phyloP scores from a whole-genome alignment of 2,329 filamentous ascomycete genomes.

The Fusarium sp. region DNA sequence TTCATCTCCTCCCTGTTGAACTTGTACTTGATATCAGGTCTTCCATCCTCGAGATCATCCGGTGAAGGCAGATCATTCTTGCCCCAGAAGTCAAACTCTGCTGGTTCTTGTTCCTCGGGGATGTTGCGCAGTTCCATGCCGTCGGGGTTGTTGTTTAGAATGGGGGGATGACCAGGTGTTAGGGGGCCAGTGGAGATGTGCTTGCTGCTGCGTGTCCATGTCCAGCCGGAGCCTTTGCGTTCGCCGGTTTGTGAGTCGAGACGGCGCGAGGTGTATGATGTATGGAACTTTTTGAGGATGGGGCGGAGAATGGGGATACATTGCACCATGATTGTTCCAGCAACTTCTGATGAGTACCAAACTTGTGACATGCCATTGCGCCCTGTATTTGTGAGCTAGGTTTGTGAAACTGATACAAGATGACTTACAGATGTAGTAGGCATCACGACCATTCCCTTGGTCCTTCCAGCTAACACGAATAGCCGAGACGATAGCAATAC shows the following conservation, averaged over 20 bases:
- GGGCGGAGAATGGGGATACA: conserved; percentile 63
- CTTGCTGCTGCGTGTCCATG: conserved; percentile 36
- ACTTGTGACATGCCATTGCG: conserved; percentile 43
- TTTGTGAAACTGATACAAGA: too few relatives aligned
- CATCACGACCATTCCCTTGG: conserved; percentile 56
- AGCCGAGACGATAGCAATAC: conserved; percentile 59
- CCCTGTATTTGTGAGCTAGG: conserved; percentile 16
- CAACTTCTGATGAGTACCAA: conserved; percentile 60
- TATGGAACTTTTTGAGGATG: conserved; percentile 49
- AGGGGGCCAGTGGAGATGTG: conserved; percentile 25
- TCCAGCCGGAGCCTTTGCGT: conserved; percentile 33
- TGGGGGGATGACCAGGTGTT: conserved; percentile 1
- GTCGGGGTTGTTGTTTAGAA: background rate
- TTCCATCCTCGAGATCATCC: conserved; percentile 6
- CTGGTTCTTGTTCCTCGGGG: conserved; percentile 31
- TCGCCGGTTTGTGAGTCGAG: conserved; percentile 32
- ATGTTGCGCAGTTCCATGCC: conserved; percentile 35
- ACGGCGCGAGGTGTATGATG: conserved; percentile 37
- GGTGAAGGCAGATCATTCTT: conserved; percentile 6
- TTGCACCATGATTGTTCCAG: conserved; percentile 65
- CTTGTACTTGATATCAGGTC: background rate
- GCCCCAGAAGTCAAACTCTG: conserved; percentile 29
- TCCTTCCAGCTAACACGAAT: conserved; percentile 62
- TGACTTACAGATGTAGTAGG: conserved; percentile 57
- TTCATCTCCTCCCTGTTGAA: background rate